Percentiles rank a stretch among this genome's conserved stretches.
Evolutionary conservation across 2,329 filamentous ascomycete species (phyloP).

Genomic region (Fusarium sarcochroum): DNA sequence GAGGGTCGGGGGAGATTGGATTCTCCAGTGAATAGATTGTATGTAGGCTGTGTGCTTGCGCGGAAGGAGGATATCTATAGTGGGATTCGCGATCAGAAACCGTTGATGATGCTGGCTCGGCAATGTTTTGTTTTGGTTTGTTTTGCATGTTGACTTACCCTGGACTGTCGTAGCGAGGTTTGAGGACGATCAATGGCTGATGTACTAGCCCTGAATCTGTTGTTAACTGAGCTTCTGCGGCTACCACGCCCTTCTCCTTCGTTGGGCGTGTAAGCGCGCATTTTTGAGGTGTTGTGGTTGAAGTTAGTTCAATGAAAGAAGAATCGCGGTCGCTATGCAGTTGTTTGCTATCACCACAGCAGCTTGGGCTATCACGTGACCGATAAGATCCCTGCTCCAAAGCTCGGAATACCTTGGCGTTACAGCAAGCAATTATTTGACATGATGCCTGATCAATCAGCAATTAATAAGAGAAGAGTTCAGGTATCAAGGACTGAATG

Average conservation of each 20-base stretch:
- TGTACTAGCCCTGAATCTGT: slow-evolving; percentile 54
- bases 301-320: slow-evolving; percentile 4
- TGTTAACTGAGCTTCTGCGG: slow-evolving; percentile 50
- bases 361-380: slow-evolving; percentile 44
- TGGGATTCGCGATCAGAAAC: slow-evolving; percentile 23
- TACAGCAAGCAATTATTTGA: too few species aligned
- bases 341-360: slow-evolving; percentile 43
- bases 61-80: slow-evolving; percentile 63
- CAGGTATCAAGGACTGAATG: too few species aligned
- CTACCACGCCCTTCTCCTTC: slow-evolving; percentile 51
- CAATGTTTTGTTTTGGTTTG: slow-evolving; percentile 42
- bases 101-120: background rate
- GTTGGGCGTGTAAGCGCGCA: slow-evolving; percentile 54
- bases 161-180: slow-evolving; percentile 55
- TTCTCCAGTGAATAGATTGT: slow-evolving; percentile 71
- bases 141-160: slow-evolving; percentile 54
- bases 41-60: slow-evolving; percentile 66
- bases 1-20: slow-evolving; percentile 56
- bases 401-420: background rate
- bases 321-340: slow-evolving; percentile 29
- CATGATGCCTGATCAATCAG: background rate
- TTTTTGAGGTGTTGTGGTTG: slow-evolving; percentile 36
- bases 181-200: slow-evolving; percentile 56
- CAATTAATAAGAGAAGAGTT: too few species aligned
- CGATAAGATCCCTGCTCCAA: background rate